phyloP scores from a whole-genome alignment of 345 rosid species.

The Arabis alpina region DNA sequence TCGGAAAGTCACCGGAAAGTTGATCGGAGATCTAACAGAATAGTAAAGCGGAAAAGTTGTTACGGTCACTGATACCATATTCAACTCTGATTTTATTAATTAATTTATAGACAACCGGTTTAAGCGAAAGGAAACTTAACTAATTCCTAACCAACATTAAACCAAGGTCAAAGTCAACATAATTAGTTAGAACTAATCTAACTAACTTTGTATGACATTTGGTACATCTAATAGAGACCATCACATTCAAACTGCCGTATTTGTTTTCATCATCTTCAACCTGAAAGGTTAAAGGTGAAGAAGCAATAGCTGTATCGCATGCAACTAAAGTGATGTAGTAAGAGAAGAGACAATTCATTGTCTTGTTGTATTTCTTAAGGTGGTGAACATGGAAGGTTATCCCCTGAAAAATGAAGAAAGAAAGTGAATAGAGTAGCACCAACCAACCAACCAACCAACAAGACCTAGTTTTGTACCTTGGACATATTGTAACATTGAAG shows the following conservation, averaged over 20 bases:
- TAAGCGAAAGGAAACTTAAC: no score
- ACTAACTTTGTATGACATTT: no score
- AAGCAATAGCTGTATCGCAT: neutral
- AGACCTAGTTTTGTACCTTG: neutral
- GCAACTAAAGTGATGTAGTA: neutral
- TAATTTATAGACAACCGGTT: no score
- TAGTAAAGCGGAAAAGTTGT: no score
- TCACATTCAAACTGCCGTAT: neutral
- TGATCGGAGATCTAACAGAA: no score
- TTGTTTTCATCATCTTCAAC: neutral
- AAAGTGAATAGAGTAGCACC: neutral
- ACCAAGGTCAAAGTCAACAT: no score
- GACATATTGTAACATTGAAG: constrained; percentile 16
- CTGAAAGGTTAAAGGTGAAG: neutral
- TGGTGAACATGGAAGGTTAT: neutral
- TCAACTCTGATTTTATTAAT: no score
- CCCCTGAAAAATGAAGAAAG: neutral
- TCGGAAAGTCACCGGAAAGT: no score
- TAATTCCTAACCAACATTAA: no score
- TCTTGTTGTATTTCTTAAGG: neutral
- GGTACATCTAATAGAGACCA: neutral
- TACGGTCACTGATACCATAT: no score
- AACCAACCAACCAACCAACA: neutral
- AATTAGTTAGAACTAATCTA: no score
- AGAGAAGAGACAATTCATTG: neutral